Conservation (phyloP, 805 yeast species). For the Pichia membranifaciens region DNA sequence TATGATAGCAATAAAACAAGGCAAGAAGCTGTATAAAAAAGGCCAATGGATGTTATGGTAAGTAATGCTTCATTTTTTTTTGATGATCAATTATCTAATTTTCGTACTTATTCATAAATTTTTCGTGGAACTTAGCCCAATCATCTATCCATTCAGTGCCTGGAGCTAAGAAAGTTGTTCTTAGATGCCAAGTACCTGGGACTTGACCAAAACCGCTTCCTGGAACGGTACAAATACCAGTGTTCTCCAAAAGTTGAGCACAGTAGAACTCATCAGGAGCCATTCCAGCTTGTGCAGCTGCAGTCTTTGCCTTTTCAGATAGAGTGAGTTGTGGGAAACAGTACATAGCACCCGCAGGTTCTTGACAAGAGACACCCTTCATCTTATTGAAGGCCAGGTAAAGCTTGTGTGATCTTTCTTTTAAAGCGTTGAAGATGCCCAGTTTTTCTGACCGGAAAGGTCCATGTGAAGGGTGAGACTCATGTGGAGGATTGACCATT, state of each 20-base stretch:
- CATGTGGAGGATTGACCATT: constrained; percentile 86
- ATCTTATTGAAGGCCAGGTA: constrained; percentile 66
- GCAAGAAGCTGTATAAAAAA: no score
- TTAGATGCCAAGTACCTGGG: constrained; percentile 81
- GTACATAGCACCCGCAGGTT: constrained; percentile 98
- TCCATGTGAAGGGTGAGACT: constrained; percentile 71
- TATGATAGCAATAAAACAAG: no score
- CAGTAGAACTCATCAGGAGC: constrained; percentile 88
- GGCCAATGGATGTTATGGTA: no score
- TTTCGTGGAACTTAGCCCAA: constrained; percentile 74
- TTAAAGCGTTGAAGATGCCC: constrained; percentile 56
- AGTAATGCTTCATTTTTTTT: no score
- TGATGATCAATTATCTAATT: constrained; percentile 1
- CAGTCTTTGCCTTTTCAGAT: constrained; percentile 54
- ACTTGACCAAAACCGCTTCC: constrained; percentile 97
- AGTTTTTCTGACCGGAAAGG: constrained; percentile 57
- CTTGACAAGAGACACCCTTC: constrained; percentile 81
- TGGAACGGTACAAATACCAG: constrained; percentile 97
- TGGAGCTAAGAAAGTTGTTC: constrained; percentile 96
- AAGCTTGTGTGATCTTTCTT: constrained; percentile 55
- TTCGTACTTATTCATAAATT: constrained; percentile 55
- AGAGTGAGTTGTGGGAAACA: constrained; percentile 76
- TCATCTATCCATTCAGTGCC: constrained; percentile 81
- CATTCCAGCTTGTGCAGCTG: constrained; percentile 51
- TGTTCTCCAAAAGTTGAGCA: constrained; percentile 68